Evolutionary conservation across 495 filamentous ascomycete genomes (phyloP), one percentile per base, ranked within the genome.

Genomic region (Lophiostoma macrostomum): DNA sequence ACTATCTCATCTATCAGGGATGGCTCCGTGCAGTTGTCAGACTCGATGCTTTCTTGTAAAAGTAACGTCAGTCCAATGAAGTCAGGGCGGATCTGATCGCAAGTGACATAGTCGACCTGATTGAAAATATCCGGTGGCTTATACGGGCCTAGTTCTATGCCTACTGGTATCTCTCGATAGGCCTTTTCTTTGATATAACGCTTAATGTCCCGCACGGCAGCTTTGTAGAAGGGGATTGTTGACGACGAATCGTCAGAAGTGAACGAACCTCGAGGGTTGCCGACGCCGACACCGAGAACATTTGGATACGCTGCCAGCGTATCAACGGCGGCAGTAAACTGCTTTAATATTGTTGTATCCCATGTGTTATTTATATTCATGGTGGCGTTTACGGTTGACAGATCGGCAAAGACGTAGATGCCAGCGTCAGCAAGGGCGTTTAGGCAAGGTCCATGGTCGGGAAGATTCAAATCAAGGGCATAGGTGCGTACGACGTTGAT

Each of bases 391-490:
- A 12, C n/a, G 7, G n/a, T n/a, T n/a, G n/a, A n/a, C 7, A 53
- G 16, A 11, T 27, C 29, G 18, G 38, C 20, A 11, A 53, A 1
- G 16, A 53, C 50, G 16, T 44, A 53, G 14, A 53, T 53, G 5
- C 50, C 50, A 27, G 50, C 50, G 8, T 43, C 50, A 3, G 50
- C 38, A 14, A 53, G 39, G 2, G 22, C 10, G 10, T 53, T 37
- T 31, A 53, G 22, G 20, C 50, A 53, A 3, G 18, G 8, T 3
- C 11, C 37, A 35, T 53, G 50, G 39, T 43, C 50, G 10, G 10
- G 25, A 30, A 29, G n/a, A n/a, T n/a, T 45, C 29, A 40, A 40
- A 22, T 53, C 29, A 10, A 53, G 7, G 20, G 4, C 25, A 14
- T n/a, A 14, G 11, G 37, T n/a, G 5, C 28, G 38, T 2, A 53